Base-by-base conservation (phyloP, 176 grass and related monocot genomes). In the Aegilops speltoides region DNA sequence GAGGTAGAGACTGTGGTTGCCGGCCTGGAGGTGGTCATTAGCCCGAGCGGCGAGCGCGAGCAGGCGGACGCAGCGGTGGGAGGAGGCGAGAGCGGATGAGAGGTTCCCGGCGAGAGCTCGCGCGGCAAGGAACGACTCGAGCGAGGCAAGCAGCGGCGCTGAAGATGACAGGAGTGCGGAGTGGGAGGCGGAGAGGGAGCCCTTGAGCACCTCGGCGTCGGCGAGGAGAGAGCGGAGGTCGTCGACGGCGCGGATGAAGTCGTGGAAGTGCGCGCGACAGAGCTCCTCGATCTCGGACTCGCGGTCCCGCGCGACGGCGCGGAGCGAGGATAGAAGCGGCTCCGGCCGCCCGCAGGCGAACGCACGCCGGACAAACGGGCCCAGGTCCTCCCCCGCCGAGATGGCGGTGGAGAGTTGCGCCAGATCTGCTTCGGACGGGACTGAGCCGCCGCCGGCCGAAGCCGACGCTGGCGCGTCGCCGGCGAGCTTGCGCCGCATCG, bases 201-300 rank as follows among this genome's bases (percentile, higher is more conserved):
- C 89, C 90, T 99, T 99, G 76, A 99, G 87, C 60, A 88, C 89
- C 68, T 99, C 94, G 32, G 93, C 94, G 41, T 96, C 97, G 65
- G 91, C 86, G 33, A 99, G 97, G n/a, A 99, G 94, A 50, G 97
- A 99, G 65, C 97, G 94, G 73, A 99, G 94, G 87, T 99, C 94
- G 77, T 99, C 92, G 48, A 99, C 94, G 36, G 94, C 94, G 77
- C 92, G 83, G 82, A 99, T 99, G 80, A 99, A 99, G 79, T 99
- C 97, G 32, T 95, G 94, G 87, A 93, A 99, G 90, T 98, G 93
- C 8, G 91, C 93, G 68, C 91, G 92, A 90, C 96, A 98, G 54
- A 98, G 89, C 76, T 95, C 97, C 80, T 95, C 91, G 68, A 95
- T 95, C 82, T 95, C 91, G 12, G 86, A 84, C 83, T 95, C 93